Evolutionary conservation across 1,284 basidiomycete species (phyloP).

Genomic region (Gymnopus androsaceus): DNA sequence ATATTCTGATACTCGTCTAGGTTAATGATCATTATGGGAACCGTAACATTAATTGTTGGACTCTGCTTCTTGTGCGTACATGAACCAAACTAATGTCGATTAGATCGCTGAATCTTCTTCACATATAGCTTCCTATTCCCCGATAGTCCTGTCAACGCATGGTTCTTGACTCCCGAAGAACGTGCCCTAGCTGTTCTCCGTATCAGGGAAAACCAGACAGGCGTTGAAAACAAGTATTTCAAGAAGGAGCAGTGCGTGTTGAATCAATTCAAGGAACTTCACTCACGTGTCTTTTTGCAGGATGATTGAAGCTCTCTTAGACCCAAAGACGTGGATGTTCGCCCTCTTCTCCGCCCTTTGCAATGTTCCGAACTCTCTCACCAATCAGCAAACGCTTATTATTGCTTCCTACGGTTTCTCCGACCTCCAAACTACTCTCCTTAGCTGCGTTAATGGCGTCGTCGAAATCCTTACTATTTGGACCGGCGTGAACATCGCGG

Average conservation of each 20-base stretch:
- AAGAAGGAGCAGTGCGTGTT: conserved; percentile 62
- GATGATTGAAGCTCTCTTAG: conserved; percentile 65
- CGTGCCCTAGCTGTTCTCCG: conserved; percentile 65
- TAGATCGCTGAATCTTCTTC: conserved; percentile 58
- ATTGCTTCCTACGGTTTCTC: conserved; percentile 75
- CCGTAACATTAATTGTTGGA: conserved; percentile 55
- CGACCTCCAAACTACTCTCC: conserved; percentile 69
- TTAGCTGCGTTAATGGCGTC: conserved; percentile 74
- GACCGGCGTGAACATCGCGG: conserved; percentile 58
- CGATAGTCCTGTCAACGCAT: conserved; percentile 71
- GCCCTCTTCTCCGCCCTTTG: conserved; percentile 44
- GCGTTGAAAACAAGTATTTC: conserved; percentile 78
- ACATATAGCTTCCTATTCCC: conserved; percentile 70
- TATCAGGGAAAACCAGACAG: conserved; percentile 69
- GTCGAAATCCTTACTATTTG: conserved; percentile 71
- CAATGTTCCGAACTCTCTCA: conserved; percentile 64
- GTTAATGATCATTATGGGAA: conserved; percentile 57
- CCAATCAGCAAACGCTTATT: conserved; percentile 77
- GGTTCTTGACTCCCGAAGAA: conserved; percentile 71
- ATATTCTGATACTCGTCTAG: too few species aligned
- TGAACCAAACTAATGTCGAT: conserved; percentile 49
- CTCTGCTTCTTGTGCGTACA: conserved; percentile 52
- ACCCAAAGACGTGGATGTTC: conserved; percentile 75
- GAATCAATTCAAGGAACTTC: background rate
- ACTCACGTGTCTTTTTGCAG: conserved; percentile 37